Conservation (phyloP, 2,329 filamentous ascomycete species). For the Cordyceps cateniannulata region DNA sequence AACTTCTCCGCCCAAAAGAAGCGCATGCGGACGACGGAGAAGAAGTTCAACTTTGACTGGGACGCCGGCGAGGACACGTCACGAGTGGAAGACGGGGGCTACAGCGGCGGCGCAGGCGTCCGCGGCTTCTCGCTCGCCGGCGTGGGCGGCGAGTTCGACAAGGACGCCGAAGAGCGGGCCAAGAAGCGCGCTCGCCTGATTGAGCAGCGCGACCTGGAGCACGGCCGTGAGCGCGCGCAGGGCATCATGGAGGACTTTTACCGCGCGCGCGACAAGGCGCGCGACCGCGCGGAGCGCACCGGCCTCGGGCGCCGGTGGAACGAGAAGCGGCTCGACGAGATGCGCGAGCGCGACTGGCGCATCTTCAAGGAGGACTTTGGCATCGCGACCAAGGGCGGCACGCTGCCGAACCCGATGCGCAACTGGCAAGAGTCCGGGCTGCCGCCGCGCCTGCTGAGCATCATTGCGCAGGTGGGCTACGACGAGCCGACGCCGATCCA, state of each 20-base stretch:
- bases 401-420: slow-evolving; percentile 93
- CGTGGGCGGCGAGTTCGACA: slow-evolving; percentile 44
- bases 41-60: slow-evolving; percentile 99
- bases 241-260: slow-evolving; percentile 79
- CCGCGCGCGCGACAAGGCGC: slow-evolving; percentile 52
- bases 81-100: slow-evolving; percentile 65
- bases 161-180: slow-evolving; percentile 48
- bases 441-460: slow-evolving; percentile 69
- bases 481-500: slow-evolving; percentile 88
- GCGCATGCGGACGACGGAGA: slow-evolving; percentile 81
- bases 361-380: slow-evolving; percentile 99
- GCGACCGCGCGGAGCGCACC: slow-evolving; percentile 65
- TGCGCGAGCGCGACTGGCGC: slow-evolving; percentile 97
- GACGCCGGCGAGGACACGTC: slow-evolving; percentile 85
- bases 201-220: slow-evolving; percentile 66
- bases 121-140: slow-evolving; percentile 38
- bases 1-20: slow-evolving; percentile 96
- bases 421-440: slow-evolving; percentile 82
- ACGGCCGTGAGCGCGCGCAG: slow-evolving; percentile 68
- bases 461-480: slow-evolving; percentile 82
- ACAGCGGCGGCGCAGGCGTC: slow-evolving; percentile 35
- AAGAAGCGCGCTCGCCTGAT: slow-evolving; percentile 61
- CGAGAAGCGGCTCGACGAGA: slow-evolving; percentile 84
- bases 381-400: slow-evolving; percentile 87
- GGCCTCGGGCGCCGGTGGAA: slow-evolving; percentile 91